Base-by-base conservation (phyloP, 2,329 filamentous ascomycete genomes). In the Phialophora chinensis region DNA sequence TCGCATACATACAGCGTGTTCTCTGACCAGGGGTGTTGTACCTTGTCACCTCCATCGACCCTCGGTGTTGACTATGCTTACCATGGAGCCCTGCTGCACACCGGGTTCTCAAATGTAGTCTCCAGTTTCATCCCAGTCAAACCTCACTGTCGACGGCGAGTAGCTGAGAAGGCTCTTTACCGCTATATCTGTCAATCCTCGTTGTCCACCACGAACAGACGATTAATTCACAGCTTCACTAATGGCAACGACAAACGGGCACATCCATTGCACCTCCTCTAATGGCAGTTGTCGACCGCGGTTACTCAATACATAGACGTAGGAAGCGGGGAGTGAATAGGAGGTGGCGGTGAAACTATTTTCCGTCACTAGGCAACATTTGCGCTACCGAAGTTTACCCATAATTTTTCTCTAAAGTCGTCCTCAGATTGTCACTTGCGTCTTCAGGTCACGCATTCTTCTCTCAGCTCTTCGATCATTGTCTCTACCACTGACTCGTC, bases 351-450 rank as follows among this genome's bases (percentile, higher is more conserved):
- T 20, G 17, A 53, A 53, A 31, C 27, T 53, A 38, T 61, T 54
- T 29, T 61, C 59, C 59, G 49, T 1, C 17, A 44, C 17, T 27
- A 50, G 44, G 42, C 42, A 27, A 29, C 38, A 10, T 8, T 47
- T 35, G 17, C n/a, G 23, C 49, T 33, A 29, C 59, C 59, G 59
- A 61, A 14, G 49, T 38, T 61, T 54, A 61, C 27, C 59, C 59
- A 61, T 25, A 61, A 61, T 61, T 61, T 60, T 61, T 42, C 35
- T 50, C 33, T 20, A 23, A 35, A 52, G 49, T 23, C 38, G 38
- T 44, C 14, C 49, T 52, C 23, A 52, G 20, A 10, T 14, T 52
- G 10, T 52, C 25, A 25, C 49, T 4, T 4, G 23, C 49, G 49
- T 29, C 49, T 23, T 49, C 12, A 52, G 49, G 5, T 52, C 25